Evolutionary conservation across 805 yeast species (phyloP), one percentile per base, ranked within the genome.

Genomic region (Yarrowia sp.): DNA sequence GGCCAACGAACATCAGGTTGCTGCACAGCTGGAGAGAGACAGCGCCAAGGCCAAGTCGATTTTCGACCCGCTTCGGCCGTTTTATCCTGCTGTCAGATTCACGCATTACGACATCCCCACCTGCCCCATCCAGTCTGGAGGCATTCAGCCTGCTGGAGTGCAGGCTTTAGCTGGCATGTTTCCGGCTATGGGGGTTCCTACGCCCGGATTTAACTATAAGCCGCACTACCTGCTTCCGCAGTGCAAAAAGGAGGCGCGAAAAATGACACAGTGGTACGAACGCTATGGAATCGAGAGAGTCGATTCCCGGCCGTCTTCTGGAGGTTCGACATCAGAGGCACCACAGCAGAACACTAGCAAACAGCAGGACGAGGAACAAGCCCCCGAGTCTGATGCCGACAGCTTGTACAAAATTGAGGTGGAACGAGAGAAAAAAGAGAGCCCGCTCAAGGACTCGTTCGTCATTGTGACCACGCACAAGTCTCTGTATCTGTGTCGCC

Each of bases 391-490:
- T 27, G 10, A 27, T n/a, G n/a, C n/a, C n/a, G n/a, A 27, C 8
- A 27, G 29, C 9, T 6, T 27, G 29, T 51, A 51, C 16, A 5
- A 18, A 3, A 32, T 3, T 12, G 58, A 51, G 14, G 21, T 38
- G 7, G 44, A 41, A 2, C 38, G 49, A 8, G 41, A 44, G 19
- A 49, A 68, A 24, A 68, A 68, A 33, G 64, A 66, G 1, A 67
- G 73, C 0, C 63, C 64, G 12, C 68, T 72, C 32, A 65, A 68
- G 19, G 69, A 74, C 55, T 63, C 71, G 39, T 76, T 76, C 53
- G 65, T 79, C 7, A 59, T 81, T 8, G 75, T 77, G 0, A 78
- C 86, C 0, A 81, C 86, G 0, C 75, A 77, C 5, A 66, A 72
- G 25, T 72, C 74, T 42, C 65, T 80, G 13, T 84, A 80, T 0